Percentiles rank a stretch among this genome's conserved stretches.
phyloP scores from a whole-genome alignment of 163 green algal genomes.

The Scenedesmus sp. region DNA sequence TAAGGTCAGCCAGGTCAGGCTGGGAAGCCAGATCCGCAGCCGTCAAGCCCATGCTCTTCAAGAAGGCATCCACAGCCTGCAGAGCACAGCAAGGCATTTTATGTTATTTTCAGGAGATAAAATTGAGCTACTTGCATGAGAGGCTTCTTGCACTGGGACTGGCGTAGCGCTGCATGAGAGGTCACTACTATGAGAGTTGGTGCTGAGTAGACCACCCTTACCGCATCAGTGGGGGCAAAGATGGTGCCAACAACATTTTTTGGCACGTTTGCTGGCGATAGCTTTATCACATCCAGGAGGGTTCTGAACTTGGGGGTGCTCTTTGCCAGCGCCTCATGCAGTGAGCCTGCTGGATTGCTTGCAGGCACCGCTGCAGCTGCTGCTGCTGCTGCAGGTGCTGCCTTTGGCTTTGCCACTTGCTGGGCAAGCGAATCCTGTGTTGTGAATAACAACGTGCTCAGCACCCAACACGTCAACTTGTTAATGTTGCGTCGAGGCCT shows the following conservation, averaged over 20 bases:
- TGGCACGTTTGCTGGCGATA: background rate
- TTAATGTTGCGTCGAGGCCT: background rate
- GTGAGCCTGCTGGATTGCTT: constrained; percentile 25
- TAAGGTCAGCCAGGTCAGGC: constrained; percentile 41
- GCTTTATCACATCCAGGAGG: background rate
- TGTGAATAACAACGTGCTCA: background rate
- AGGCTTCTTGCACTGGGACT: background rate
- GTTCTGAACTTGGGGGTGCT: background rate
- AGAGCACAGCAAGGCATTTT: too few relatives aligned
- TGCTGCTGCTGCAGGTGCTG: constrained; percentile 8
- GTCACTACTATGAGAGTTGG: background rate
- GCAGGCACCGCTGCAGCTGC: background rate
- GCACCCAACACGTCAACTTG: background rate
- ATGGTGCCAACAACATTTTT: constrained; percentile 23
- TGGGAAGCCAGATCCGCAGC: background rate
- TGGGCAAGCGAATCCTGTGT: background rate
- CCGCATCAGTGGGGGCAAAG: constrained; percentile 38
- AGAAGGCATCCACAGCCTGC: constrained; percentile 29
- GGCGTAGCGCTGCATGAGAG: background rate
- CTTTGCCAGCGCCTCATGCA: constrained; percentile 10
- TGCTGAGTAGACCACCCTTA: background rate
- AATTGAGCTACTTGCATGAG: too few relatives aligned
- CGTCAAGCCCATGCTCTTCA: constrained; percentile 32
- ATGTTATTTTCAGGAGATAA: too few relatives aligned
- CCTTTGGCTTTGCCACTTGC: background rate